These are phyloP conservation scores for Sphaerulina vaccinii DNA, from an alignment of 2,329 filamentous ascomycete species.

Conservation along the genomic window DNA sequence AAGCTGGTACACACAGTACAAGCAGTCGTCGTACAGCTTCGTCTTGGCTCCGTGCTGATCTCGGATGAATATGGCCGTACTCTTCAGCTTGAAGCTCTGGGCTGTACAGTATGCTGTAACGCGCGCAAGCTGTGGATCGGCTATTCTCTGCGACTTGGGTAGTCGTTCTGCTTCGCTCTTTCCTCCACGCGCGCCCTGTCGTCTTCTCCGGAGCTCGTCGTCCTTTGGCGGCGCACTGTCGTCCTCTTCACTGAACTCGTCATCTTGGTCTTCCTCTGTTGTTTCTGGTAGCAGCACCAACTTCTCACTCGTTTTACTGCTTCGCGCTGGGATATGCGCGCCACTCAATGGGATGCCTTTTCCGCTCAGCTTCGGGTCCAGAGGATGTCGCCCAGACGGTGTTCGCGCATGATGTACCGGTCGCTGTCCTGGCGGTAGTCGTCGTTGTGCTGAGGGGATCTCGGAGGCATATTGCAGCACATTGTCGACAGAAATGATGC, in stretches of 20 bases:
- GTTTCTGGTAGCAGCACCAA: conserved; percentile 91
- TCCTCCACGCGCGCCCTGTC: conserved; percentile 58
- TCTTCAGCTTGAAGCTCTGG: conserved; percentile 84
- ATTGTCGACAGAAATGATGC: conserved; percentile 86
- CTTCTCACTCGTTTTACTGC: conserved; percentile 94
- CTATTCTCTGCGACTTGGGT: conserved; percentile 80
- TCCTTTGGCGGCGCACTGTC: conserved; percentile 61
- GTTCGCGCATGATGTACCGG: conserved; percentile 50
- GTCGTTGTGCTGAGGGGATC: conserved; percentile 89
- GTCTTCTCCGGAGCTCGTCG: conserved; percentile 64
- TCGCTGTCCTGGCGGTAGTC: conserved; percentile 62
- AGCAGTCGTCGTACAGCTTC: conserved; percentile 95
- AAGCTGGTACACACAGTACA: conserved; percentile 93
- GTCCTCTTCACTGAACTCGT: conserved; percentile 57
- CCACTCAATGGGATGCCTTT: conserved; percentile 43
- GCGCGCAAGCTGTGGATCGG: conserved; percentile 71
- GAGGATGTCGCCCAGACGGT: conserved; percentile 51
- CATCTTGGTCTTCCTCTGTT: conserved; percentile 50
- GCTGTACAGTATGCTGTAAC: conserved; percentile 96
- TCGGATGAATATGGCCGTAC: conserved; percentile 83
- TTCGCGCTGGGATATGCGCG: conserved; percentile 72
- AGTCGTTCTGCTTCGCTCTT: conserved; percentile 94
- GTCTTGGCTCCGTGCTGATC: conserved; percentile 86
- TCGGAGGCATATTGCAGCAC: conserved; percentile 91
- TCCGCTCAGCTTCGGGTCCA: conserved; percentile 56